Base-by-base conservation (phyloP, 176 grass and related monocot species). In the Poa pratensis region DNA sequence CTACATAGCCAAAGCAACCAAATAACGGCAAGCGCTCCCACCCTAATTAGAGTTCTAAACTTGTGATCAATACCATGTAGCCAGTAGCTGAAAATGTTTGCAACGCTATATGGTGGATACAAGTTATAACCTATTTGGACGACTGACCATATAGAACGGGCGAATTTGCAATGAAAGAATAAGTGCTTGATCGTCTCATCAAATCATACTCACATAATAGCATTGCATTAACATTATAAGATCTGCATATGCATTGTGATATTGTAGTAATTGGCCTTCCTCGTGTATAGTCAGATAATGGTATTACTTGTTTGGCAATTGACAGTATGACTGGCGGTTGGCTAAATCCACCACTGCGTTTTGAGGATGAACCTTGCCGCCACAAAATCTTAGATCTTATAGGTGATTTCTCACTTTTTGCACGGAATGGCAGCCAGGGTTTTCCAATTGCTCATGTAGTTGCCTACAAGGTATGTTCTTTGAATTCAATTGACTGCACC, bases 361-460 rank as follows among this genome's bases (percentile, higher is more conserved):
- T 95, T 70, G 46, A 82, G 40, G 81, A 95, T 67, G 96, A 95
- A 85, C 91, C 96, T 83, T 98, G 96, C 72, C 88, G 91, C 62
- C 96, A 95, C 88, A 98, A 98, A 83, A 84, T 90, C 81, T 85
- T 98, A 80, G 93, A 98, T 92, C 88, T 95, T 86, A 86, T 98
- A 14, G 96, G 96, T 16, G 96, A 98, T 60, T 90, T 95, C 58
- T 98, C 96, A 42, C 91, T 98, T 76, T 72, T 98, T 87, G 96
- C 93, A 51, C 88, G 88, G 70, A 94, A 92, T 84, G 96, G 96
- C 53, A 94, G 90, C 65, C 89, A 88, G 79, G 96, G 96, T 27
- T 91, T 98, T 86, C 91, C 89, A 26, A 23, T 90, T 22, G 90
- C 91, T 69, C 93, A 92, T 88, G 85, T 98, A 76, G 76, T 95